These are phyloP conservation scores for Pseudomicrostroma phylloplanum DNA, from an alignment of 1,284 basidiomycete genomes.

Conservation along the genomic window DNA sequence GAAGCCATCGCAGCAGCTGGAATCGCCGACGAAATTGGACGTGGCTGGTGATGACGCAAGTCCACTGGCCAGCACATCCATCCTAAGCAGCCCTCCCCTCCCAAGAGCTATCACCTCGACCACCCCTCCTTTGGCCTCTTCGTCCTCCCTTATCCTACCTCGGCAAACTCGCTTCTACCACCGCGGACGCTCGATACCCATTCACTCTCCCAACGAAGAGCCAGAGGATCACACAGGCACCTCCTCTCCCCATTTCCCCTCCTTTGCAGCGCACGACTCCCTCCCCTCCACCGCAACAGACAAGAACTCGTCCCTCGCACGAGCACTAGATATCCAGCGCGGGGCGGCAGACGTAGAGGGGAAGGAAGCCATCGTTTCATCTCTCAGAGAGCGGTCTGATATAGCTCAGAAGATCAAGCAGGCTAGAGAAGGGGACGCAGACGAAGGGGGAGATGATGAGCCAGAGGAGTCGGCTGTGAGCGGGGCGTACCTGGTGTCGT, in stretches of 20 bases:
- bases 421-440: background rate
- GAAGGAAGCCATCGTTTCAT: background rate
- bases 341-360: background rate
- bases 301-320: background rate
- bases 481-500: slow-evolving; percentile 31
- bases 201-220: background rate
- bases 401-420: background rate
- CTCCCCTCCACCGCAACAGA: background rate
- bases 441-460: slow-evolving; percentile 9
- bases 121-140: too few species aligned
- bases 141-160: too few species aligned
- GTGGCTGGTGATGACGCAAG: too few species aligned
- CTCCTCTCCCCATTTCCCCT: background rate
- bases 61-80: too few species aligned
- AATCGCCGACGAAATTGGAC: too few species aligned
- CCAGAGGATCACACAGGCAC: background rate
- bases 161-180: too few species aligned
- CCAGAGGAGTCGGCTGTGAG: slow-evolving; percentile 16
- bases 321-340: background rate
- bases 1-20: too few species aligned
- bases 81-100: too few species aligned
- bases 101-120: too few species aligned
- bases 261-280: background rate
- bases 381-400: background rate
- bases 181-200: too few species aligned